Percentiles rank a stretch among this genome's conserved stretches.
phyloP scores from a whole-genome alignment of 305 asterid genomes.

The Caryopteris hybrid region DNA sequence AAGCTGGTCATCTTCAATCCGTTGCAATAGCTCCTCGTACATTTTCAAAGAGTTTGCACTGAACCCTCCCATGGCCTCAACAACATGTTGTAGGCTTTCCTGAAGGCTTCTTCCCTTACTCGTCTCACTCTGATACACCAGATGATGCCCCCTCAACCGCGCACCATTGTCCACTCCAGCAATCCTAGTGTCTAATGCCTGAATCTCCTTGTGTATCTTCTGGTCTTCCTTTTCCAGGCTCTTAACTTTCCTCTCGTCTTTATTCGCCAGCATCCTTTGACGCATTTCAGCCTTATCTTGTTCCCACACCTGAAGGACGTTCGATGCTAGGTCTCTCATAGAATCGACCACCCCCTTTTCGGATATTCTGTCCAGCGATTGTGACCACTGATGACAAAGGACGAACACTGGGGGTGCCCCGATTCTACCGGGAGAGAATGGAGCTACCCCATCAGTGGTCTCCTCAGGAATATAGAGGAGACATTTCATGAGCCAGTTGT shows the following conservation, averaged over 20 bases:
- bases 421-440: conserved; percentile 87
- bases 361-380: conserved; percentile 62
- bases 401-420: conserved; percentile 91
- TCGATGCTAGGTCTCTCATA: conserved; percentile 66
- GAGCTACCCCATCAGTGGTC: conserved; percentile 79
- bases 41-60: conserved; percentile 54
- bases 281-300: conserved; percentile 75
- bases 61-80: conserved; percentile 86
- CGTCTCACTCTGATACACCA: conserved; percentile 78
- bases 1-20: conserved; percentile 71
- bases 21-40: conserved; percentile 69
- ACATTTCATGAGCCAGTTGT: conserved; percentile 92
- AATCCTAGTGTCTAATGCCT: conserved; percentile 65
- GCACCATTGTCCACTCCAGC: conserved; percentile 40
- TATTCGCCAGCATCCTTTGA: conserved; percentile 59
- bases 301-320: conserved; percentile 75
- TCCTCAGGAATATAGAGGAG: conserved; percentile 89
- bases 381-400: conserved; percentile 86
- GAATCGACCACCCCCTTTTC: conserved; percentile 79
- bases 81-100: conserved; percentile 60
- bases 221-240: conserved; percentile 81
- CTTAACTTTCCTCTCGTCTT: conserved; percentile 72
- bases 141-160: conserved; percentile 48
- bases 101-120: conserved; percentile 62
- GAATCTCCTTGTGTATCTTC: conserved; percentile 81